phyloP scores from a whole-genome alignment of 2,329 filamentous ascomycete genomes.

The Grosmannia serpens region DNA sequence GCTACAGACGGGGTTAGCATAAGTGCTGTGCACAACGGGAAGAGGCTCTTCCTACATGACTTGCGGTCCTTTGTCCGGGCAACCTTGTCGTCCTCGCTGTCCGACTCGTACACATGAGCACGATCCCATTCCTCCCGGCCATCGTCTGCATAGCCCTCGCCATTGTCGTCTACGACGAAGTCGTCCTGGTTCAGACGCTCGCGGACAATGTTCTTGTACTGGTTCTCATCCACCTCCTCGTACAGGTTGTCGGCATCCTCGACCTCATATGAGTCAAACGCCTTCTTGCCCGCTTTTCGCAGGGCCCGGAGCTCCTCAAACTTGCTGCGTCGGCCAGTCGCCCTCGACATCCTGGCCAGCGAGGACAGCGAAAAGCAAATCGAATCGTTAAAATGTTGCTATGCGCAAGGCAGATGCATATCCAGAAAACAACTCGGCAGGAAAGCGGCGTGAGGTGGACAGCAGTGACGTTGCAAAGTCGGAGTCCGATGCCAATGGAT shows the following conservation, averaged over 20 bases:
- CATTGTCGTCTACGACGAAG: conserved; percentile 97
- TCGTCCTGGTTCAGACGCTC: conserved; percentile 85
- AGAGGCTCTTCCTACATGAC: conserved; percentile 26
- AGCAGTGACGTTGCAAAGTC: not conserved
- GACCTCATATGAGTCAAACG: conserved; percentile 76
- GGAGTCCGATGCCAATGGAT: not conserved
- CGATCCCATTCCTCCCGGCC: conserved; percentile 91
- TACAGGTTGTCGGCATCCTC: conserved; percentile 77
- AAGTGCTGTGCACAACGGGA: not conserved
- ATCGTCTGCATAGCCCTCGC: conserved; percentile 92
- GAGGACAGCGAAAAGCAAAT: not conserved
- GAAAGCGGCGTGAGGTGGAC: not conserved
- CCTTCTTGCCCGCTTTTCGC: conserved; percentile 82
- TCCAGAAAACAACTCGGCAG: not conserved
- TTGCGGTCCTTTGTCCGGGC: conserved; percentile 37
- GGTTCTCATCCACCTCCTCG: conserved; percentile 92
- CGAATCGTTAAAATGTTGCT: not conserved
- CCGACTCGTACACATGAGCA: conserved; percentile 54
- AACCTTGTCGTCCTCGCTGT: conserved; percentile 57
- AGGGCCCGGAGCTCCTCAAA: conserved; percentile 74
- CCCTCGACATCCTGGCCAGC: conserved; percentile 23
- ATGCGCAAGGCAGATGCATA: not conserved
- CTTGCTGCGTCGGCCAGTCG: conserved; percentile 33
- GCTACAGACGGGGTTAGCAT: conserved; percentile 30
- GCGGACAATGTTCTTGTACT: conserved; percentile 92